Evolutionary conservation across 2,329 filamentous ascomycete genomes (phyloP), one percentile per base, ranked within the genome.

Genomic region (Hypoxylon sp.): DNA sequence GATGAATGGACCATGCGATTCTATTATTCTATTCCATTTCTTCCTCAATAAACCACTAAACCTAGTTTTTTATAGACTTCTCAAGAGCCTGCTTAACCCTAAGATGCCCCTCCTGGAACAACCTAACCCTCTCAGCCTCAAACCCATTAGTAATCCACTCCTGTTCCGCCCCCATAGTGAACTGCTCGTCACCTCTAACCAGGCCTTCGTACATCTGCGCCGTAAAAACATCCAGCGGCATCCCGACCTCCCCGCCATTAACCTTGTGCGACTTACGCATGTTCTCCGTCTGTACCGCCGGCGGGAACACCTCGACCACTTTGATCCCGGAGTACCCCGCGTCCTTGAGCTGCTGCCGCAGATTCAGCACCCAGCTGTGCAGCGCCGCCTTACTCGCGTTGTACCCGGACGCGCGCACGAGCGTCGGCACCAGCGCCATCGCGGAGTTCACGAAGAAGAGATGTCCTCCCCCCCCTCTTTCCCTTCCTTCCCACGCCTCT

Each of bases 381-480:
- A 86, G 75, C 1, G 84, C 84, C 0, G 83, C 82, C 74, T 86
- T 86, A 39, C 82, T 83, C 6, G 84, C 83, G 10, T 80, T 84
- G 75, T 86, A 87, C 3, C 80, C 82, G 0, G 83, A 79, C 52
- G 82, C 76, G 2, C 74, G 68, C 42, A 85, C 74, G 37, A 82
- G 78, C 0, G 82, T 80, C 2, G 83, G 84, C 67, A 82, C 82
- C 29, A 79, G 74, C 2, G 74, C 75, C 9, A 81, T 69, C 24
- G 77, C 75, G 5, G 79, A 72, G 54, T 71, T 71, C 37, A 77
- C 61, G 51, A 76, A 75, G n/a, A 78, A 65, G 3, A 78, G 65
- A 24, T 75, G 63, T 2, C 72, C 58, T 24, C 64, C 39, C 46
- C 60, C n/a, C n/a, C 55, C n/a, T 17, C 33, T 11, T 22, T 31